Base-by-base conservation (phyloP, 352 stramenopile species). In the Phytophthora palmivora region DNA sequence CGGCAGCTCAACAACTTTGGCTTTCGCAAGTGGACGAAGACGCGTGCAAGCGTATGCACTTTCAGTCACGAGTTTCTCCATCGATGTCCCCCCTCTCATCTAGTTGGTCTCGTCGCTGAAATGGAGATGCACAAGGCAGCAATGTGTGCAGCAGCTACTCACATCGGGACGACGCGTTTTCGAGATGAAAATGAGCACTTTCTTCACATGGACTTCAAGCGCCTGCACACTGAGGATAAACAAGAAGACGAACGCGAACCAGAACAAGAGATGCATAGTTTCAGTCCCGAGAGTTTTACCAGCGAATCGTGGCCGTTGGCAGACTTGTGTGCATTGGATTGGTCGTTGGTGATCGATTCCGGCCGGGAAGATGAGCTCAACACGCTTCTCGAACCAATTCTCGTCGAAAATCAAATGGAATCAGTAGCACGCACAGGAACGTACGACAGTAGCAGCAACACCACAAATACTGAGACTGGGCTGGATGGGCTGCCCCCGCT, bases 1-100 rank as follows among this genome's bases (percentile, higher is more conserved):
- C 79, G 92, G 19, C 90, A 97, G 64, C 74, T 98, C 19, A 97
- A 95, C 70, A 96, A 98, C 63, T 98, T 98, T 69, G 81, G 72
- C 10, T 98, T 97, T 66, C 74, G 74, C 64, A 93, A 93, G 57
- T 91, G 82, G 82, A 91, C 79, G 30, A 91, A 89, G 54, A 83
- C 76, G 54, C 74, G 77, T 36, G 60, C 81, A 39, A 75, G 66
- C 21, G 74, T 88, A 36, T 90, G 78, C 70, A 88, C 81, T 18
- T 90, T 90, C 54, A 87, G 76, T 22, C 84, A 90, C 63, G 74
- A 84, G 19, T 85, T 73, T 59, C 84, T 90, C 28, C 60, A 82
- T 9, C 74, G 70, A 42, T 79, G 85, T 41, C 64, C 77, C 34
- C 72, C 76, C 4, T 51, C 47, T 36, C 48, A 72, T 2, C 36